Conservation (phyloP, 306 rosid genomes). For the Cucumis cinereus region DNA sequence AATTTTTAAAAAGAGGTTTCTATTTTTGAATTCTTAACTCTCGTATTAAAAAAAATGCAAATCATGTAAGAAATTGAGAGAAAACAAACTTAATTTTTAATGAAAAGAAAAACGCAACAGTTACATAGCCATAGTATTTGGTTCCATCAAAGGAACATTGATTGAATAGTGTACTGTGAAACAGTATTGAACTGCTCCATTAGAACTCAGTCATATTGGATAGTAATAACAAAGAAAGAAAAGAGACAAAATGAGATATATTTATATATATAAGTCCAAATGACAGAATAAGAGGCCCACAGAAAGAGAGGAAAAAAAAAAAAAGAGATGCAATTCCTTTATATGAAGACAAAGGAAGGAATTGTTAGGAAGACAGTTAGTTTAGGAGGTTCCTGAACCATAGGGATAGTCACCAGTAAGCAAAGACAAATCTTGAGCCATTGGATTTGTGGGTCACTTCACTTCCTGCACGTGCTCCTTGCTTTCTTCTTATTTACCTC, state of each 20-base stretch:
- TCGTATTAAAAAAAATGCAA: no score
- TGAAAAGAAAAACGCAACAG: no score
- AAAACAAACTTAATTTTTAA: no score
- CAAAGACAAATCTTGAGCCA: slow-evolving; percentile 27
- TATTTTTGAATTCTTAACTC: no score
- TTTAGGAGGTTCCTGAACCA: slow-evolving; percentile 25
- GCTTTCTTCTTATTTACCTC: slow-evolving; percentile 13
- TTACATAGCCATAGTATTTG: no score
- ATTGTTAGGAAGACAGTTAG: slow-evolving; percentile 46
- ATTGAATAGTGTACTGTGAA: background rate
- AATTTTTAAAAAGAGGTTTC: no score
- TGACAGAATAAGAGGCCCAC: slow-evolving; percentile 1
- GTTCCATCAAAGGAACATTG: background rate
- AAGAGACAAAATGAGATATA: background rate
- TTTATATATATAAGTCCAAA: background rate
- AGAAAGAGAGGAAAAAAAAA: background rate
- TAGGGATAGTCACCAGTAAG: slow-evolving; percentile 17
- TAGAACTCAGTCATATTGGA: background rate
- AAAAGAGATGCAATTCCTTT: background rate
- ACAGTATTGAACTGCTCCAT: background rate
- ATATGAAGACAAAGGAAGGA: slow-evolving; percentile 78
- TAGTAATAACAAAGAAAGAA: background rate
- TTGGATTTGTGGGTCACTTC: slow-evolving; percentile 38
- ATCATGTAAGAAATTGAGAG: no score
- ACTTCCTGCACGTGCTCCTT: slow-evolving; percentile 79